Conservation (phyloP, 2,329 filamentous ascomycete species). For the Trichoderma sp. region DNA sequence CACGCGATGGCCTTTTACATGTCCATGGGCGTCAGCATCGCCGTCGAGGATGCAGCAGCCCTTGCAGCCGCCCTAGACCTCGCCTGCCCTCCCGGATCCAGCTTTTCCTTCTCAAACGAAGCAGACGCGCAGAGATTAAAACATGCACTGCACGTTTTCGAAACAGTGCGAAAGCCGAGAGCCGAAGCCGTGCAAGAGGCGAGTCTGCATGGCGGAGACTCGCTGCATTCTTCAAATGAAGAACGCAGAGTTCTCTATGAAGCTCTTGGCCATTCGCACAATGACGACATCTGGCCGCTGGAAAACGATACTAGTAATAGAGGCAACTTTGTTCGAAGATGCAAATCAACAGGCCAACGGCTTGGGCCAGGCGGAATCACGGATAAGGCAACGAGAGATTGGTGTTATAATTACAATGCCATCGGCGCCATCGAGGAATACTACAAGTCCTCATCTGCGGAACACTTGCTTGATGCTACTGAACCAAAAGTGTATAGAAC, state of each 20-base stretch:
- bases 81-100: constrained; percentile 6
- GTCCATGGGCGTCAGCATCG: constrained; percentile 30
- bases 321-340: background rate
- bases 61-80: constrained; percentile 25
- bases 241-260: constrained; percentile 24
- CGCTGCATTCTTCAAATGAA: constrained; percentile 20
- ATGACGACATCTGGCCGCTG: background rate
- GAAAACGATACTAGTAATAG: background rate
- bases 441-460: background rate
- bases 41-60: constrained; percentile 29
- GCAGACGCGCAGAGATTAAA: background rate
- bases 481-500: background rate
- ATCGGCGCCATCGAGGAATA: constrained; percentile 8
- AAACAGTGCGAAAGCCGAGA: constrained; percentile 24
- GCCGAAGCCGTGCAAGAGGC: constrained; percentile 26
- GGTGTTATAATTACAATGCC: constrained; percentile 26
- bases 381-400: constrained; percentile 22
- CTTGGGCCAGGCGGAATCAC: constrained; percentile 15
- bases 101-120: background rate
- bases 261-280: constrained; percentile 17
- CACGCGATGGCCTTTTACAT: constrained; percentile 30
- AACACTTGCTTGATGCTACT: background rate
- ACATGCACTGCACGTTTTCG: constrained; percentile 23
- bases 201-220: constrained; percentile 26
- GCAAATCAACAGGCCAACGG: background rate